Conservation (phyloP, 1,284 basidiomycete species). For the Moesziomyces antarcticus region DNA sequence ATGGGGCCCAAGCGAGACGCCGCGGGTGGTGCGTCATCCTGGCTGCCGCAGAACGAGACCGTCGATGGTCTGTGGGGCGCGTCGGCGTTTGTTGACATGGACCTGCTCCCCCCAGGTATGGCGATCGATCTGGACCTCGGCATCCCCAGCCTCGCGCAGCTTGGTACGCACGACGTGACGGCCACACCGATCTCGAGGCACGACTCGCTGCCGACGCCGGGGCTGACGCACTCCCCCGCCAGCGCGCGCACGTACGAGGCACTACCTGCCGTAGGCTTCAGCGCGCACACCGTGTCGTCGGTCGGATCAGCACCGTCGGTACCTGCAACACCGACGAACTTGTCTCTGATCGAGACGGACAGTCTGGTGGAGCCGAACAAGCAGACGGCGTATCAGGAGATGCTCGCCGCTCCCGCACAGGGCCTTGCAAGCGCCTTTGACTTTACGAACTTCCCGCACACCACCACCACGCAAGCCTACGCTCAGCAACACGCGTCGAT, state of each 20-base stretch:
- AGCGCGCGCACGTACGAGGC: background rate
- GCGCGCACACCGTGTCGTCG: background rate
- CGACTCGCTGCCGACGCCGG: constrained; percentile 14
- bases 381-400: background rate
- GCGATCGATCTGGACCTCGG: constrained; percentile 9
- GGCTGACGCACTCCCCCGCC: constrained; percentile 14
- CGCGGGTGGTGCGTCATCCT: background rate
- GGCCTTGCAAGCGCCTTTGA: constrained; percentile 16
- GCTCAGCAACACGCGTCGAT: background rate
- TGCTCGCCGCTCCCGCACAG: background rate
- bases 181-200: constrained; percentile 2
- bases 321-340: constrained; percentile 12
- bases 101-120: constrained; percentile 1
- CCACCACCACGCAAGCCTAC: background rate
- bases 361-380: background rate
- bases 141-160: background rate
- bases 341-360: constrained; percentile 5
- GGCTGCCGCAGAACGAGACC: constrained; percentile 6
- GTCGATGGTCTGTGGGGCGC: background rate
- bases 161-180: background rate
- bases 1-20: background rate
- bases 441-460: constrained; percentile 8
- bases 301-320: constrained; percentile 13
- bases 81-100: constrained; percentile 1
- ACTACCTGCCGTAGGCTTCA: background rate